A percentile compares a stretch with the other conserved stretches of the same genome.
Conservation (phyloP, 2,329 filamentous ascomycete genomes). For the Claviceps sp. region DNA sequence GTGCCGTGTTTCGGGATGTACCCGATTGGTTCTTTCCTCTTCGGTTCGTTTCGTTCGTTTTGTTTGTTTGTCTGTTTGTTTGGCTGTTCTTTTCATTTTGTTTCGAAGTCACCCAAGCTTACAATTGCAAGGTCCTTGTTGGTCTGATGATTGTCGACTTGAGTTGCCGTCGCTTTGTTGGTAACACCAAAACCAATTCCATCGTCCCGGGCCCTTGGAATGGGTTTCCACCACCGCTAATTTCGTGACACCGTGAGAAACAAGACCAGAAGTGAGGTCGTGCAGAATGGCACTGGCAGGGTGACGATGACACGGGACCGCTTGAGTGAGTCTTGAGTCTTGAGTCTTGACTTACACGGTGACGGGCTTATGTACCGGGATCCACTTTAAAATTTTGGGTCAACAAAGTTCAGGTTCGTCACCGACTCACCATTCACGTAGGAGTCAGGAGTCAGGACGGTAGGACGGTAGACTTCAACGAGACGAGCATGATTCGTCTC, state of each 20-base stretch:
- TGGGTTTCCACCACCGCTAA: not conserved
- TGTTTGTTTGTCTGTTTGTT: not conserved
- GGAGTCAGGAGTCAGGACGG: not conserved
- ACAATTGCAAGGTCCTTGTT: not conserved
- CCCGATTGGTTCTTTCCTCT: too few species aligned
- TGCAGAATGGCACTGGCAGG: not conserved
- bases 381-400: too few species aligned
- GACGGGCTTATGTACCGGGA: too few species aligned
- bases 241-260: conserved; percentile 1
- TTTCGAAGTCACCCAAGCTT: too few species aligned
- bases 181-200: not conserved
- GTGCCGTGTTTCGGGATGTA: too few species aligned
- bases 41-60: not conserved
- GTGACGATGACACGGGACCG: too few species aligned
- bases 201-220: conserved; percentile 1
- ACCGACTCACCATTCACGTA: not conserved
- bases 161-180: not conserved
- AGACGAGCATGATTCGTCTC: not conserved
- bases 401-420: not conserved
- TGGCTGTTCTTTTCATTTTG: not conserved
- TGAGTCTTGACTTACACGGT: too few species aligned
- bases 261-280: not conserved
- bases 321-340: too few species aligned
- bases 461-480: not conserved
- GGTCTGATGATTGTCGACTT: not conserved